Percentiles rank a stretch among this genome's conserved stretches.
Evolutionary conservation across 306 rosid species (phyloP).

Genomic region (Begonia loranthoides): DNA sequence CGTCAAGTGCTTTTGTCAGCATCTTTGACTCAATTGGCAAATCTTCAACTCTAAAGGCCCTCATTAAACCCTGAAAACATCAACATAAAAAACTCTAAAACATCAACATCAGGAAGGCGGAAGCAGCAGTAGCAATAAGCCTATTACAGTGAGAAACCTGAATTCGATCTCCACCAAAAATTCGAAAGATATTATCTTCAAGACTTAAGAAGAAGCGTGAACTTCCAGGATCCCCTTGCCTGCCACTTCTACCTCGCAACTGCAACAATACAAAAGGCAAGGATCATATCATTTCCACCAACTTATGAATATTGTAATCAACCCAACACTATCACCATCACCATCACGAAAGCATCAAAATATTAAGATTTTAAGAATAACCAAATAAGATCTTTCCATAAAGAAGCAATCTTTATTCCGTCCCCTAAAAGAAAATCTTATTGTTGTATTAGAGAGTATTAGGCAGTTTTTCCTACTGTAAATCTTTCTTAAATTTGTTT

Average conservation of each 20-base stretch:
- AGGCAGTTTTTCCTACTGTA: too few relatives aligned
- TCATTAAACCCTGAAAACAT: conserved; percentile 75
- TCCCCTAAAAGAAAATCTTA: too few relatives aligned
- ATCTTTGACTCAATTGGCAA: conserved; percentile 94
- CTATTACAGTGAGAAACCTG: conserved; percentile 40
- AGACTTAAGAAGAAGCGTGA: conserved; percentile 95
- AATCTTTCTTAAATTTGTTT: too few relatives aligned
- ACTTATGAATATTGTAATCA: conserved; percentile 5
- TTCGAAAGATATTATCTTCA: conserved; percentile 91
- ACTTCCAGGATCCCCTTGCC: conserved; percentile 97
- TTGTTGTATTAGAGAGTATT: too few relatives aligned
- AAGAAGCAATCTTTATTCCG: too few relatives aligned
- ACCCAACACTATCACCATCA: conserved; percentile 2
- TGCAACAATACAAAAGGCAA: conserved; percentile 20
- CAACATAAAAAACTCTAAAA: conserved; percentile 12
- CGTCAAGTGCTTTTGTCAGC: conserved; percentile 97
- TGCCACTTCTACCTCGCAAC: conserved; percentile 95
- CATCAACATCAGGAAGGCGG: conserved; percentile 5
- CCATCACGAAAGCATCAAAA: conserved; percentile 6
- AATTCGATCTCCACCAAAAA: conserved; percentile 92
- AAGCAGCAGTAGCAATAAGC: neutral
- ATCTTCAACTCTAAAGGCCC: conserved; percentile 94
- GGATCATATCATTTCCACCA: conserved; percentile 10
- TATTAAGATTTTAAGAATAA: too few relatives aligned
- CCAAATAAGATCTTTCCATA: too few relatives aligned